Percentiles rank a stretch among this genome's conserved stretches.
These are phyloP conservation scores for Cercophora scortea DNA, from an alignment of 495 filamentous ascomycete genomes.

Conservation along the genomic window DNA sequence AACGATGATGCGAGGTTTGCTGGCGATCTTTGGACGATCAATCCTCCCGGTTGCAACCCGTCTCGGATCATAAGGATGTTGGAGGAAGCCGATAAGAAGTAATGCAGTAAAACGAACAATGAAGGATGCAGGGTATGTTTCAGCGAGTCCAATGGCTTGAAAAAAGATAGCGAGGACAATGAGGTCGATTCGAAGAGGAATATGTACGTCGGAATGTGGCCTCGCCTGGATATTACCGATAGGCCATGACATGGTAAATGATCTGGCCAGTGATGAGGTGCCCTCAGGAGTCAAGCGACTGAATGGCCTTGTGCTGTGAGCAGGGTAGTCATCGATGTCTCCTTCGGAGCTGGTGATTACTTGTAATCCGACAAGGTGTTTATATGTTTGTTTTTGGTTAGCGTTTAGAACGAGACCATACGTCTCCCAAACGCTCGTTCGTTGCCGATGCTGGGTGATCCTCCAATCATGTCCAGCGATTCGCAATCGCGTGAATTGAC, in stretches of 20 bases:
- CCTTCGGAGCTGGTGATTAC: too few relatives aligned
- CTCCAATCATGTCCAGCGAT: slow-evolving; percentile 44
- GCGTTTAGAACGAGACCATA: slow-evolving; percentile 61
- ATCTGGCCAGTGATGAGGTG: too few relatives aligned
- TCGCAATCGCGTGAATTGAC: slow-evolving; percentile 28
- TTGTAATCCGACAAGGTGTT: too few relatives aligned
- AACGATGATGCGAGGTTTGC: slow-evolving; percentile 7
- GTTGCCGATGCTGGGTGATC: slow-evolving; percentile 41
- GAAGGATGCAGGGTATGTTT: neutral
- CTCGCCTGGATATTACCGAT: too few relatives aligned
- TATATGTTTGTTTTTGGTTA: too few relatives aligned
- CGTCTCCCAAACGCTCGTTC: slow-evolving; percentile 54
- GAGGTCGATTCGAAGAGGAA: neutral
- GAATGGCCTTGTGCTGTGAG: too few relatives aligned
- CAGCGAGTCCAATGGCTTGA: neutral
- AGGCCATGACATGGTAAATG: too few relatives aligned
- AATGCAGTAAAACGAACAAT: neutral
- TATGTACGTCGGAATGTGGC: neutral
- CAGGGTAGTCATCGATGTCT: too few relatives aligned
- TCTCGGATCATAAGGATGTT: neutral
- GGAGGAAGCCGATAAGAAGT: neutral
- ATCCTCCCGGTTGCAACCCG: slow-evolving; percentile 11
- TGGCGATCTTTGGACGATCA: slow-evolving; percentile 15
- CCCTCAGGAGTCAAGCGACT: too few relatives aligned
- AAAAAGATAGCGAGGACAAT: neutral